A percentile compares a stretch with the other conserved stretches of the same genome.
Evolutionary conservation across 495 filamentous ascomycete genomes (phyloP).

Genomic region (Friedmanniomyces endolithicus): DNA sequence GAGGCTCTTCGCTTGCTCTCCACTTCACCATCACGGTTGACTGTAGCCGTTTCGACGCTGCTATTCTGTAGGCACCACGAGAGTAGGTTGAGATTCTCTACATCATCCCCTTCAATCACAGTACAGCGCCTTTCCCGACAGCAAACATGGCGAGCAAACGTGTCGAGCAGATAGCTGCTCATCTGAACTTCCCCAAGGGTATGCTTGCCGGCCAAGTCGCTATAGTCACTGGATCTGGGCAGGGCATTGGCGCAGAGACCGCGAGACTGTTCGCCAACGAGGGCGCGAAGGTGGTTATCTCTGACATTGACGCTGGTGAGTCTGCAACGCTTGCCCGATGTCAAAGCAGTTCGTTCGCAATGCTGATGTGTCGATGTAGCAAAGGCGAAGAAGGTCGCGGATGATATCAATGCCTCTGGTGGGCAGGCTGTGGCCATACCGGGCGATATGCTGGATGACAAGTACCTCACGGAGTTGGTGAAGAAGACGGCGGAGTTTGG

Average conservation of each 20-base stretch:
- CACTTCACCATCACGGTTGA: too few relatives aligned
- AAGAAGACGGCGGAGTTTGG: conserved; percentile 67
- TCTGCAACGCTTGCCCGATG: background rate
- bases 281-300: conserved; percentile 68
- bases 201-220: conserved; percentile 67
- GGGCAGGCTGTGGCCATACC: conserved; percentile 56
- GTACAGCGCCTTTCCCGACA: too few relatives aligned
- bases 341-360: background rate
- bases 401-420: conserved; percentile 50
- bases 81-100: background rate
- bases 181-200: conserved; percentile 69
- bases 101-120: background rate
- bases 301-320: conserved; percentile 65
- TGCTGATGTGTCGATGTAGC: background rate
- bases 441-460: conserved; percentile 58
- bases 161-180: conserved; percentile 53
- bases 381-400: conserved; percentile 52
- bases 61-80: background rate
- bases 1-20: too few relatives aligned
- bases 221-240: conserved; percentile 77
- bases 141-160: conserved; percentile 23
- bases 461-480: conserved; percentile 55
- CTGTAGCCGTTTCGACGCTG: too few relatives aligned
- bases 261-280: conserved; percentile 74
- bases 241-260: conserved; percentile 78